phyloP scores from a whole-genome alignment of 2,329 filamentous ascomycete species.

The Penicillium italicum region DNA sequence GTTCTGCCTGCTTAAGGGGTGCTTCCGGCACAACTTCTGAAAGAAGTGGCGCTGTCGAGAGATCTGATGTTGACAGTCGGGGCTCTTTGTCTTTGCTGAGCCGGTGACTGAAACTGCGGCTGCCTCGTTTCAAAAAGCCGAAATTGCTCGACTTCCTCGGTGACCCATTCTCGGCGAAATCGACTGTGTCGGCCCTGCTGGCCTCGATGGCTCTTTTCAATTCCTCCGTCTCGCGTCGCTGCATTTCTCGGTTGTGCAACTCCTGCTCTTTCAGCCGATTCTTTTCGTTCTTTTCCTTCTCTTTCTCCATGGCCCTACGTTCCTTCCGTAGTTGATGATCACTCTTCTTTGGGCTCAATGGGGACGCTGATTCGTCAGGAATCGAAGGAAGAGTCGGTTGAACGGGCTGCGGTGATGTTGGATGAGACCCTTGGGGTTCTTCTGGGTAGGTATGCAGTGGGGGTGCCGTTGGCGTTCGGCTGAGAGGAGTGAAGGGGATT shows the following conservation, averaged over 20 bases:
- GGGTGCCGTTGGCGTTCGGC: constrained; percentile 44
- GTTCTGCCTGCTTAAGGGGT: constrained; percentile 2
- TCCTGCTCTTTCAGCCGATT: constrained; percentile 58
- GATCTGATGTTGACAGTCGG: constrained; percentile 28
- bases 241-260: constrained; percentile 45
- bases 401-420: constrained; percentile 5
- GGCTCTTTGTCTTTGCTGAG: constrained; percentile 48
- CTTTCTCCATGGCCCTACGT: constrained; percentile 48
- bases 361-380: constrained; percentile 32
- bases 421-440: constrained; percentile 29
- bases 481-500: constrained; percentile 31
- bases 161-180: constrained; percentile 46
- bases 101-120: constrained; percentile 75
- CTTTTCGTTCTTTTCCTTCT: constrained; percentile 53
- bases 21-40: constrained; percentile 18
- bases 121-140: constrained; percentile 65
- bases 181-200: constrained; percentile 60
- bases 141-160: constrained; percentile 46
- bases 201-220: constrained; percentile 61
- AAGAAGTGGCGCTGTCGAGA: constrained; percentile 13
- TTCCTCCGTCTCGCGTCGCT: constrained; percentile 56
- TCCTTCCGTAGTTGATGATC: constrained; percentile 64
- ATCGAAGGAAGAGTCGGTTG: constrained; percentile 30
- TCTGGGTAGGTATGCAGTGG: constrained; percentile 45
- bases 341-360: constrained; percentile 55